A percentile compares a stretch with the other conserved stretches of the same genome.
phyloP scores from a whole-genome alignment of 306 rosid genomes.

The Cicer bijugum region DNA sequence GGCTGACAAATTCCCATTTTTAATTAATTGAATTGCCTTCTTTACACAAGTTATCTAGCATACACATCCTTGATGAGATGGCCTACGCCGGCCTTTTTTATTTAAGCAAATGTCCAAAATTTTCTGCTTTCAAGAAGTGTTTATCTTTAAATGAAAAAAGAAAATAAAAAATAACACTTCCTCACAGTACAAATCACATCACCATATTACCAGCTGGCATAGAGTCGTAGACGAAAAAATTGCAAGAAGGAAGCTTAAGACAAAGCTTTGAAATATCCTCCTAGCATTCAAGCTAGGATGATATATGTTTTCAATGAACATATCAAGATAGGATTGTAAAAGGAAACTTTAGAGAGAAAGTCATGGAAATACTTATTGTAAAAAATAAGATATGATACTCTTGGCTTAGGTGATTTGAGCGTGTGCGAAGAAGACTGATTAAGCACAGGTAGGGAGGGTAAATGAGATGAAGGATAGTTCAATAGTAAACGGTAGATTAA shows the following conservation, averaged over 20 bases:
- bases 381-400: conserved; percentile 12
- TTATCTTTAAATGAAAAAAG: not conserved
- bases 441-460: not conserved
- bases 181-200: not conserved
- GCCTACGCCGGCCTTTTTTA: not conserved
- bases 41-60: not conserved
- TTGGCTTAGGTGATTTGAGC: not conserved
- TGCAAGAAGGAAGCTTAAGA: conserved; percentile 21
- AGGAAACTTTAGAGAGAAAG: not conserved
- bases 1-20: not conserved
- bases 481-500: not conserved
- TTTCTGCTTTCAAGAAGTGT: not conserved
- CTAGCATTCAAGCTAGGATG: conserved; percentile 4
- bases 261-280: conserved; percentile 4
- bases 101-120: not conserved
- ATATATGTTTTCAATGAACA: not conserved
- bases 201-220: not conserved
- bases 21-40: not conserved
- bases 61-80: not conserved
- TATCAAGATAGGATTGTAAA: not conserved
- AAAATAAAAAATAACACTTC: not conserved
- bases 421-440: not conserved
- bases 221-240: not conserved
- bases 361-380: not conserved
- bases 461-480: conserved; percentile 7